Evolutionary conservation across 768 basidiomycete species (phyloP).

Genomic region (Lactarius sp.): DNA sequence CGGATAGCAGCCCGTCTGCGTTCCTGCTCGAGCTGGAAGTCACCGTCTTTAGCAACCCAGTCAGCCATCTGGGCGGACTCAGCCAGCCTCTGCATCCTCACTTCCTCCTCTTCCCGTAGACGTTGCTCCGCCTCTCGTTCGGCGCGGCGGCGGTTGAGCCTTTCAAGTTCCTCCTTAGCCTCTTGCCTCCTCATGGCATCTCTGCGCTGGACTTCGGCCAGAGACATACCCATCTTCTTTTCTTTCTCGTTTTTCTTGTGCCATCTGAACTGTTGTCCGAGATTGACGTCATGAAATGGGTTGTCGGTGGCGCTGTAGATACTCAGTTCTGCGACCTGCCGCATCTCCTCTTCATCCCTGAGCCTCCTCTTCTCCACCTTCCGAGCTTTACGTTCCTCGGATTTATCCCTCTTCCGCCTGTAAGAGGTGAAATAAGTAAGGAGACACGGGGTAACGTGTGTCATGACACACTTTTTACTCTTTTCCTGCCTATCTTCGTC

Average conservation of each 20-base stretch:
- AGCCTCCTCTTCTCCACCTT: conserved; percentile 85
- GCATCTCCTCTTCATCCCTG: conserved; percentile 83
- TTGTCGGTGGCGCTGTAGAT: conserved; percentile 97
- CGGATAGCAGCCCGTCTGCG: conserved; percentile 86
- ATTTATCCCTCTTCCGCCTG: conserved; percentile 82
- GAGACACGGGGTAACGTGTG: neutral
- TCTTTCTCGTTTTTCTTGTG: conserved; percentile 99
- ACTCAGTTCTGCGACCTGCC: conserved; percentile 89
- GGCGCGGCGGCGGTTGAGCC: conserved; percentile 83
- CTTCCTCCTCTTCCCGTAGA: conserved; percentile 88
- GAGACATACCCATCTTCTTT: conserved; percentile 74
- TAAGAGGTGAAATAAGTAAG: neutral
- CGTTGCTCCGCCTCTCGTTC: conserved; percentile 88
- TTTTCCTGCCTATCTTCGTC: conserved; percentile 27
- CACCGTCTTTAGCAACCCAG: conserved; percentile 95
- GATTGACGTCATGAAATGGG: conserved; percentile 96
- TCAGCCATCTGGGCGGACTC: conserved; percentile 98
- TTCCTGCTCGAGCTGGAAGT: conserved; percentile 96
- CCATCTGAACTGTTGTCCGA: conserved; percentile 96
- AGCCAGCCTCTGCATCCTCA: conserved; percentile 79
- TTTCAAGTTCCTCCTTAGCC: conserved; percentile 92
- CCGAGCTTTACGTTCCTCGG: conserved; percentile 77
- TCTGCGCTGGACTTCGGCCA: conserved; percentile 70
- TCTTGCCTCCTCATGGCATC: conserved; percentile 82
- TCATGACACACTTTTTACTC: conserved; percentile 44